Evolutionary conservation across 2,329 filamentous ascomycete species (phyloP), one percentile per base, ranked within the genome.

Genomic region (Ploettnerulaceae sp.): DNA sequence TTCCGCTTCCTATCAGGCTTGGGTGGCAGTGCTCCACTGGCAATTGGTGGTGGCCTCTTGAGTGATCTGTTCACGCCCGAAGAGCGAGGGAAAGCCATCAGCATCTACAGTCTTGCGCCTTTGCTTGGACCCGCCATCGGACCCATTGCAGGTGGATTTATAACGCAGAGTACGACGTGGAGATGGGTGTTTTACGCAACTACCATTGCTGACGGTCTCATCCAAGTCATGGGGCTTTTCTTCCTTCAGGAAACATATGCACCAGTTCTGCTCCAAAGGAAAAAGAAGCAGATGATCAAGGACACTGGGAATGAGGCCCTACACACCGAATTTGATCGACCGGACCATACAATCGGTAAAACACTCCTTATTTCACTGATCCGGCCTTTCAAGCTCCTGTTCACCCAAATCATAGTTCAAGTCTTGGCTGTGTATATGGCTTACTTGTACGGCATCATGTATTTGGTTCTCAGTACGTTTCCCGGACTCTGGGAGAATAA

Each of bases 401-500:
- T 68, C 6, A 70, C 73, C 2, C 77, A 79, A 41, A 61, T 72
- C 1, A 77, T 80, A 42, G 66, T 81, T 12, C 69, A 77, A 56
- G 64, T 73, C 4, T 66, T 79, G 4, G 70, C 75, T 2, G 51
- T 74, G 8, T 79, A 77, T 59, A 71, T 76, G 60, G 67, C 71
- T 18, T 65, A 73, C 35, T 59, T 73, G 4, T 77, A 79, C 53
- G 75, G 76, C 5, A 67, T 74, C 36, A 67, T 78, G 33, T 80
- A 77, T 56, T 63, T 79, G 3, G 70, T 72, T 25, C 71, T 86
- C 0, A 75, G 77, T 0, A 82, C 75, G 2, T 83, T 83, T 53
- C 75, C 82, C 0, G 57, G 62, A 0, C 67, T 86, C 1, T 86
- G 79, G 78, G 68, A 62, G 2, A 53, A 59, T 0, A 63, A 69